Conservation (phyloP, 805 yeast species). For the Cephaloascus albidus region DNA sequence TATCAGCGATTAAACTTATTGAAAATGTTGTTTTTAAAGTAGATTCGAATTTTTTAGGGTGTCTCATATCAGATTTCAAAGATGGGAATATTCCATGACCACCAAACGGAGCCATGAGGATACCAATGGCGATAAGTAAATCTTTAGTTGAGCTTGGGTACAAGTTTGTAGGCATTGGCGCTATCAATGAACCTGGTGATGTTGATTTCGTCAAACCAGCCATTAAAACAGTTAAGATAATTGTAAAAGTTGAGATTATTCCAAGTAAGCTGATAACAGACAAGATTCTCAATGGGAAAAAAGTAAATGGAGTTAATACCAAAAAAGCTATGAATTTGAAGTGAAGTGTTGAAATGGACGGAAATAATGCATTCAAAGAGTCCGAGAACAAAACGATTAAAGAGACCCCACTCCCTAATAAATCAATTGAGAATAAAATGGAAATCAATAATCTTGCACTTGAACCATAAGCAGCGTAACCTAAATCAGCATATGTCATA, state of each 20-base stretch:
- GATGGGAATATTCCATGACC: constrained; percentile 80
- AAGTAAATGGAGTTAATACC: constrained; percentile 72
- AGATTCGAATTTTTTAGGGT: constrained; percentile 43
- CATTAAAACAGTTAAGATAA: constrained; percentile 46
- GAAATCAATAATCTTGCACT: constrained; percentile 69
- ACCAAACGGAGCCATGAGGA: constrained; percentile 75
- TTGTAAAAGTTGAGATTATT: constrained; percentile 57
- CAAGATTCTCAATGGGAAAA: constrained; percentile 64
- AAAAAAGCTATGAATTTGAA: constrained; percentile 65
- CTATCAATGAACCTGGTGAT: constrained; percentile 68
- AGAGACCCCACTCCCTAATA: constrained; percentile 76
- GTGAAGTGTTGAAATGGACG: constrained; percentile 36
- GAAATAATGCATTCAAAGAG: constrained; percentile 64
- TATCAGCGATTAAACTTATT: constrained; percentile 51
- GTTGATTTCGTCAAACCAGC: constrained; percentile 55
- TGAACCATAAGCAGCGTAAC: constrained; percentile 77
- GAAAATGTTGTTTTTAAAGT: constrained; percentile 52
- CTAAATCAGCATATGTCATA: constrained; percentile 84
- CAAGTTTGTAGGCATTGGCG: constrained; percentile 55
- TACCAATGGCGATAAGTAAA: constrained; percentile 53
- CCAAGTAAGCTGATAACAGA: constrained; percentile 66
- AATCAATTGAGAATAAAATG: constrained; percentile 63
- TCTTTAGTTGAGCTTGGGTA: constrained; percentile 49
- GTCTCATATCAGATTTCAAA: constrained; percentile 62
- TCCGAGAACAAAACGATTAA: constrained; percentile 79